Evolutionary conservation across 306 rosid species (phyloP), one percentile per base, ranked within the genome.

Genomic region (Dicorynia guianensis): DNA sequence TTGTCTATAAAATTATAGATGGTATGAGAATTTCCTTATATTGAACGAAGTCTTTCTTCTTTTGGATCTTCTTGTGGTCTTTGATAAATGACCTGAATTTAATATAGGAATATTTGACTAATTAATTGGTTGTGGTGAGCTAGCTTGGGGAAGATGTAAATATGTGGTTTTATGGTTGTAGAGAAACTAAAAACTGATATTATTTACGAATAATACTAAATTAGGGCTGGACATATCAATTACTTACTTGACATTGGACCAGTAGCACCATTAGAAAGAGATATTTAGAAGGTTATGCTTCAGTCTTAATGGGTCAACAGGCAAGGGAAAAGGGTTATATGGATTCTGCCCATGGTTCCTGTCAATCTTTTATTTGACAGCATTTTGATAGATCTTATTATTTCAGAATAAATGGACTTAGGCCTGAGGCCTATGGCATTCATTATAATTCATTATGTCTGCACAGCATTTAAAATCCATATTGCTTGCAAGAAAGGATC

Each of bases 1-100:
- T 92, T 57, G 76, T 83, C 15, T 90, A 85, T 56, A 90, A 87
- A 88, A 61, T 79, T 70, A 71, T 95, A 10, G 34, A 67, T 7
- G 97, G 96, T 92, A 86, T 2, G 86, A 39, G 67, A 46, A 2
- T 75, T 67, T 67, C 69, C 14, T 34, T 53, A 42, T 6, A 79
- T 36, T 60, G 78, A 62, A 46, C 13, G 61, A 40, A 71, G 14
- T 44, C 35, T n/a, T 5, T 39, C 38, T 52, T 35, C 4, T 59
- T 47, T 33, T 76, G 40, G 46, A 66, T 63, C 55, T 70, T 58
- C 35, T 40, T 3, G 48, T 39, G 64, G 8, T 25, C 38, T 55
- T 12, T 56, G 61, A 52, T 75, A 11, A 5, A 1, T 44, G 19
- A 54, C 38, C 63, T 68, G 69, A 50, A 4, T 57, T 53, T 76